Conservation (phyloP, 176 grass and related monocot species). For the Elymus sibiricus region DNA sequence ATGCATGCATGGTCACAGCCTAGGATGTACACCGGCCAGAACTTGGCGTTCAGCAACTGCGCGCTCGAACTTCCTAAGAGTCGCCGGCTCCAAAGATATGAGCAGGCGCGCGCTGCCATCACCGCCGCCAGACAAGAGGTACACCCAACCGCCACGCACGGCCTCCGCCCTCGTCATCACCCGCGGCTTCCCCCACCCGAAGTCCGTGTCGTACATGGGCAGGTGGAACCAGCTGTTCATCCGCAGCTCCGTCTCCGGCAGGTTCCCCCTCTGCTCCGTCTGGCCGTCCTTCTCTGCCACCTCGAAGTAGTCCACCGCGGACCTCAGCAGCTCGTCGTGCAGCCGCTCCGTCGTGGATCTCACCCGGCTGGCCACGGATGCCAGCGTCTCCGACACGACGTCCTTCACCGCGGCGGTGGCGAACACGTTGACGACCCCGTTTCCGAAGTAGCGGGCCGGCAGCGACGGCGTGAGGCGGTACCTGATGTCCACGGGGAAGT, state of each 20-base stretch:
- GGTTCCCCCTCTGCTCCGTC: not conserved
- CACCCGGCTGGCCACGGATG: not conserved
- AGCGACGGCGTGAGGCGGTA: not conserved
- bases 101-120: not conserved
- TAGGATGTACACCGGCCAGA: not conserved
- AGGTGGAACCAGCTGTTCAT: not conserved
- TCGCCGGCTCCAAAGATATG: not conserved
- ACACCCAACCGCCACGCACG: not conserved
- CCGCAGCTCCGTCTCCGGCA: constrained; percentile 12
- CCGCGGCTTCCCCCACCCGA: not conserved
- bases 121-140: not conserved
- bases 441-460: constrained; percentile 12
- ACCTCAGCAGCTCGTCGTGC: constrained; percentile 28
- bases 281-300: not conserved
- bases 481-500: not conserved
- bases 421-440: not conserved
- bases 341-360: not conserved
- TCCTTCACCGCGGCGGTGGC: not conserved
- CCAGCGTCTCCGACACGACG: not conserved
- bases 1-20: not conserved
- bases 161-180: not conserved
- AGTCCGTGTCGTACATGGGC: constrained; percentile 5
- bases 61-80: not conserved
- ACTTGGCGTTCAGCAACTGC: not conserved
- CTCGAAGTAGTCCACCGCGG: constrained; percentile 27